Evolutionary conservation across 2,329 filamentous ascomycete species (phyloP).

Genomic region (Pseudocercospora cruenta): DNA sequence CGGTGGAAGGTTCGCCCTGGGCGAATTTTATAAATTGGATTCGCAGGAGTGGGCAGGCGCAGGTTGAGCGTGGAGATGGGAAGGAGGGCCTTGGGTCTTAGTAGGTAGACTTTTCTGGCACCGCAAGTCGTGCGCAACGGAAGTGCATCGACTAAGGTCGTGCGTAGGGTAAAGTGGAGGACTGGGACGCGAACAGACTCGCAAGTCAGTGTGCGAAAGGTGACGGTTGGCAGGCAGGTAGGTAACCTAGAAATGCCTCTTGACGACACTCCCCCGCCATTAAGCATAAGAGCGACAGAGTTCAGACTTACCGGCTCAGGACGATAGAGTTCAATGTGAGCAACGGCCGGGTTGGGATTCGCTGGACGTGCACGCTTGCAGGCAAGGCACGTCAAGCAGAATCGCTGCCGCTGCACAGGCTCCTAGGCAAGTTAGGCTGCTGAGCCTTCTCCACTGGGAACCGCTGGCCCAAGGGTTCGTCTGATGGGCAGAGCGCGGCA

Average conservation of each 20-base stretch:
- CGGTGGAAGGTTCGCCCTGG: constrained; percentile 22
- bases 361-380: constrained; percentile 16
- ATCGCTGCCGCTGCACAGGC: constrained; percentile 7
- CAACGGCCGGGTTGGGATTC: constrained; percentile 32
- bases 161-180: constrained; percentile 1
- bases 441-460: constrained; percentile 19
- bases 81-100: constrained; percentile 6
- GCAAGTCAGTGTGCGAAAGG: constrained; percentile 5
- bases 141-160: constrained; percentile 1
- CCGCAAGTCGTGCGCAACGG: constrained; percentile 4
- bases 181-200: neutral
- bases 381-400: constrained; percentile 19
- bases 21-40: constrained; percentile 23
- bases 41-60: constrained; percentile 19
- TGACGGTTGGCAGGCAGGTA: neutral
- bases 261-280: constrained; percentile 29
- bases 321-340: constrained; percentile 33
- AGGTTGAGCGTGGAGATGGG: constrained; percentile 15
- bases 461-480: constrained; percentile 23
- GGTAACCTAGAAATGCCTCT: constrained; percentile 3
- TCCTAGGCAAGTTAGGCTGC: constrained; percentile 7
- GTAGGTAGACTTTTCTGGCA: constrained; percentile 6
- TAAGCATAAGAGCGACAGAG: constrained; percentile 38
- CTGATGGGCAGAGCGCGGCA: constrained; percentile 2
- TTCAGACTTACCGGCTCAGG: constrained; percentile 33